Percentiles rank a stretch among this genome's conserved stretches.
These are phyloP conservation scores for Mucor sp. DNA, from an alignment of 371 early-diverging fungal species.

Conservation along the genomic window DNA sequence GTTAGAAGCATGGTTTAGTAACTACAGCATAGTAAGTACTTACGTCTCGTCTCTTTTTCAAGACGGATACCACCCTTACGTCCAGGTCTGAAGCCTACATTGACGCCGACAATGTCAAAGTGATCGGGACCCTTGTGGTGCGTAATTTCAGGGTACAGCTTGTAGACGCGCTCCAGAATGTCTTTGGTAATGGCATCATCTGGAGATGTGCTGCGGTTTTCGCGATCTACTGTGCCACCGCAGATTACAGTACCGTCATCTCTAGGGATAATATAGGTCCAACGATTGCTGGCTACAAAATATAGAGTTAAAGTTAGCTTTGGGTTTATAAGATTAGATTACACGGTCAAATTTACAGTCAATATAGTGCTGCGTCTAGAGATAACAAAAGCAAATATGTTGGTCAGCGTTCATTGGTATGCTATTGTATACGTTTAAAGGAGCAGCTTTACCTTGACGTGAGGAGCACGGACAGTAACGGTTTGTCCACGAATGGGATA, in stretches of 20 bases:
- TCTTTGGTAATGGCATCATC: slow-evolving; percentile 36
- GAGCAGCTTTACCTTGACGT: slow-evolving; percentile 47
- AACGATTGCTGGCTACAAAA: slow-evolving; percentile 24
- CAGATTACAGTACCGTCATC: slow-evolving; percentile 78
- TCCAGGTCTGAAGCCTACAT: slow-evolving; percentile 76
- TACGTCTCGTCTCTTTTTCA: slow-evolving; percentile 62
- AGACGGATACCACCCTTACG: slow-evolving; percentile 73
- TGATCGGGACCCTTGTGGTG: slow-evolving; percentile 43
- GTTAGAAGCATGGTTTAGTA: background rate
- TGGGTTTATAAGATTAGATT: background rate
- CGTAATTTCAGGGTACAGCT: slow-evolving; percentile 40
- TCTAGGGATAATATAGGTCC: slow-evolving; percentile 83
- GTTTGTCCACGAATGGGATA: slow-evolving; percentile 81
- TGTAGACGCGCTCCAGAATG: slow-evolving; percentile 35
- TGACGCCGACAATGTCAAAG: slow-evolving; percentile 62
- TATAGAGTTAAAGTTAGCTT: background rate
- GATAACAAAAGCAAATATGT: too few species aligned
- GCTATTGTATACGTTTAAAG: too few species aligned
- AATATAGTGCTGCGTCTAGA: slow-evolving; percentile 35
- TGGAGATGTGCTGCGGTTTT: slow-evolving; percentile 30
- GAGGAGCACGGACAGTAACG: slow-evolving; percentile 67
- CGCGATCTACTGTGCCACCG: slow-evolving; percentile 54
- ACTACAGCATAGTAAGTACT: slow-evolving; percentile 11
- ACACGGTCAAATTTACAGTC: slow-evolving; percentile 18
- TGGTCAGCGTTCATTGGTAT: too few species aligned